These are phyloP conservation scores for Aspergillus aculeatinus DNA, from an alignment of 2,329 filamentous ascomycete genomes.

Conservation along the genomic window DNA sequence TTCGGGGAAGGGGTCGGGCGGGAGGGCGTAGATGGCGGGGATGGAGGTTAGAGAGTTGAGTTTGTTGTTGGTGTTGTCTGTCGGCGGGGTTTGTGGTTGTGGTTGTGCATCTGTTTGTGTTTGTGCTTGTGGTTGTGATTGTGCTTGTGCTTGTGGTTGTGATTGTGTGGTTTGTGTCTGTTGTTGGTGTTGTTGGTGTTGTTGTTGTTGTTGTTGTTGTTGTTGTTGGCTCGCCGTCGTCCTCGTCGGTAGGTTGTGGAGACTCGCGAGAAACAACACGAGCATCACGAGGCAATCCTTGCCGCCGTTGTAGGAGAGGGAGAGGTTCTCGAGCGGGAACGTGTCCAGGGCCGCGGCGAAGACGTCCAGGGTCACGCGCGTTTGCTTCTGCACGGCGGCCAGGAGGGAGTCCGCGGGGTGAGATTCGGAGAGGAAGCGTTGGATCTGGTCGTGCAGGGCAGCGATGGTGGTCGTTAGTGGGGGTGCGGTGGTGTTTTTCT, in stretches of 20 bases:
- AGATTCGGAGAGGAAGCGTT: slow-evolving; percentile 63
- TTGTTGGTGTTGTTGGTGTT: slow-evolving; percentile 1
- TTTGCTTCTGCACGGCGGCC: slow-evolving; percentile 69
- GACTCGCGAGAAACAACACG: slow-evolving; percentile 73
- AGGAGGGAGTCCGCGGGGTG: slow-evolving; percentile 57
- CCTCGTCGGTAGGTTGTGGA: slow-evolving; percentile 49
- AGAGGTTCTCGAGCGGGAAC: slow-evolving; percentile 77
- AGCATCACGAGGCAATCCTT: slow-evolving; percentile 96
- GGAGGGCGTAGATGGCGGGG: slow-evolving; percentile 85
- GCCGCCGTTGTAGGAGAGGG: slow-evolving; percentile 93
- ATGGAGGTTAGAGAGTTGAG: slow-evolving; percentile 43
- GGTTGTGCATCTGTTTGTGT: background rate
- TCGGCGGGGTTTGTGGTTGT: slow-evolving; percentile 44
- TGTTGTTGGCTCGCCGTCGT: slow-evolving; percentile 2
- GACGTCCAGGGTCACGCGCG: slow-evolving; percentile 68
- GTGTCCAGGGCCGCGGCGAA: slow-evolving; percentile 71
- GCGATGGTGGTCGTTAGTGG: slow-evolving; percentile 61
- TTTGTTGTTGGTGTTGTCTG: slow-evolving; percentile 4
- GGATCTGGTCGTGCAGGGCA: slow-evolving; percentile 60
- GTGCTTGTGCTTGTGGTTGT: background rate
- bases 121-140: background rate
- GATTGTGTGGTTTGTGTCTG: too few relatives aligned
- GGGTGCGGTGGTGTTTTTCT: background rate
- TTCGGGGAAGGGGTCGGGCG: slow-evolving; percentile 77
- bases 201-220: too few relatives aligned